phyloP scores from a whole-genome alignment of 2,329 filamentous ascomycete species.

The Colletotrichum caudatum region DNA sequence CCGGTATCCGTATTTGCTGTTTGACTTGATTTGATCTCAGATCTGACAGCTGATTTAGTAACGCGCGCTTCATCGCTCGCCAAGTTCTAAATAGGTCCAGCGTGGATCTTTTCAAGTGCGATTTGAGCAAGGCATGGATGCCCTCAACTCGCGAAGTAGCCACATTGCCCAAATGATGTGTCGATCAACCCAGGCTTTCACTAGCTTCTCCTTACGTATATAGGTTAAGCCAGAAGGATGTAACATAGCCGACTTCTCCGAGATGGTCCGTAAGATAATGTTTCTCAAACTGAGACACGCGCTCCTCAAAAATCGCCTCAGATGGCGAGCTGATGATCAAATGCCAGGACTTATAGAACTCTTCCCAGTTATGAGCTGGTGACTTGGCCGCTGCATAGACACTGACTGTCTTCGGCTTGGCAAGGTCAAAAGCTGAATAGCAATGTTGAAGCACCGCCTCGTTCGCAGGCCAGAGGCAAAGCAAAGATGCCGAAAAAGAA shows the following conservation, averaged over 20 bases:
- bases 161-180: constrained; percentile 42
- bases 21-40: constrained; percentile 26
- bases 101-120: constrained; percentile 31
- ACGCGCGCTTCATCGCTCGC: constrained; percentile 31
- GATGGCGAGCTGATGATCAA: constrained; percentile 40
- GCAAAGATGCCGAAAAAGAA: constrained; percentile 19
- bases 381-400: not conserved
- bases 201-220: constrained; percentile 44
- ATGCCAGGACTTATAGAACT: constrained; percentile 44
- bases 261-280: constrained; percentile 40
- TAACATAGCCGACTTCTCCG: constrained; percentile 44
- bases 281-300: constrained; percentile 38
- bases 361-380: constrained; percentile 32
- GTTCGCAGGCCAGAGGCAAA: constrained; percentile 44
- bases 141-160: constrained; percentile 41
- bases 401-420: not conserved
- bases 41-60: constrained; percentile 29
- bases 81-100: constrained; percentile 33
- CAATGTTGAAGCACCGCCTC: constrained; percentile 42
- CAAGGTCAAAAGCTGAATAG: not conserved
- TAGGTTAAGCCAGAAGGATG: constrained; percentile 40
- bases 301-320: constrained; percentile 40
- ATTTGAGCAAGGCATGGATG: constrained; percentile 42
- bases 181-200: constrained; percentile 43
- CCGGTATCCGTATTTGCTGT: constrained; percentile 22